Evolutionary conservation across 208 protist species (phyloP), one percentile per base, ranked within the genome.

Genomic region (Acanthamoeba castellanii): DNA sequence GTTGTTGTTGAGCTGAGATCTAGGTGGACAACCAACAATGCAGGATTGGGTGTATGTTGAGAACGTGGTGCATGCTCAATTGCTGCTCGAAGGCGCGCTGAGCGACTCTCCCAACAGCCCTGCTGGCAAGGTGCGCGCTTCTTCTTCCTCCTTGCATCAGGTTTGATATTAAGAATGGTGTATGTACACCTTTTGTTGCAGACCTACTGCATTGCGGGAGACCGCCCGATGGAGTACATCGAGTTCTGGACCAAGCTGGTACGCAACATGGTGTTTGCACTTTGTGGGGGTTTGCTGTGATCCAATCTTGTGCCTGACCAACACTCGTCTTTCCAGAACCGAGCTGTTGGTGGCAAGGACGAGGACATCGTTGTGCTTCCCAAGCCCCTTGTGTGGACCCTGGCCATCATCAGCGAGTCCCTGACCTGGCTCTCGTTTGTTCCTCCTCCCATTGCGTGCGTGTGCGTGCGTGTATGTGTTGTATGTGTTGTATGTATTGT

Each of bases 31-130:
- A 61, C 47, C 47, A 11, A 20, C 47, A 27, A 61, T 42, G 30
- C 57, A 92, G 70, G 95, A 96, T 87, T 96, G 92, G 93, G 85
- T 93, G 1, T 96, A 96, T 78, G 94, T 96, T 55, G 95, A 96
- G 18, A 96, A 96, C 78, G 95, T 96, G 13, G 95, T 95, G 13
- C 93, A 96, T 30, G 95, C 89, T 7, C 94, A 96, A 34, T n/a
- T 96, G 11, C 34, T 96, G 3, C 94, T 94, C 16, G 90, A 93
- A 34, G 76, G 94, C 47, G 47, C 92, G 18, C 85, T 96, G 87
- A 90, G 47, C 5, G 0, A 25, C n/a, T 37, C 20, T 92, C 74
- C 27, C 50, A 32, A 18, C 47, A 90, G 3, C 22, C 85, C 78
- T 13, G 85, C 85, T 7, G 85, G 85, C 85, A 92, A 92, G 82